These are phyloP conservation scores for Coniochaeta prunicola DNA, from an alignment of 2,329 filamentous ascomycete species.

Conservation along the genomic window DNA sequence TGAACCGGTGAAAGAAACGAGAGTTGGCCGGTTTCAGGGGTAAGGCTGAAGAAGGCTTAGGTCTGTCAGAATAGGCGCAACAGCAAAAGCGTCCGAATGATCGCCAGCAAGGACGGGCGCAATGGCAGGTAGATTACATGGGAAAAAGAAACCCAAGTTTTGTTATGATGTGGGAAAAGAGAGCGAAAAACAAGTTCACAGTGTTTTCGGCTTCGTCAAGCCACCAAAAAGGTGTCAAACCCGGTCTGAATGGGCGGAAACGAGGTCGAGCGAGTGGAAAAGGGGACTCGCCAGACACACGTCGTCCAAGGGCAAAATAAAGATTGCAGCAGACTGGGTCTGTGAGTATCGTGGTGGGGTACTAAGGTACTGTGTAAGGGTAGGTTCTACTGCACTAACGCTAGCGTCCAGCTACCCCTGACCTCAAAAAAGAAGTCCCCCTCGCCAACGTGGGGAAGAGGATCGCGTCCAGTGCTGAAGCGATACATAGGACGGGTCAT, in stretches of 20 bases:
- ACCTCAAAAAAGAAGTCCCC: neutral
- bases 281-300: neutral
- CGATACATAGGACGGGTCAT: neutral
- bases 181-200: neutral
- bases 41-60: neutral
- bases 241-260: neutral
- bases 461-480: neutral
- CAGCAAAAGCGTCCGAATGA: neutral
- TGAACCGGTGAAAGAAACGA: neutral
- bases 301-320: neutral
- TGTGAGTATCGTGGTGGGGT: neutral
- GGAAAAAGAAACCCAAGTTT: neutral
- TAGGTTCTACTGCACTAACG: neutral
- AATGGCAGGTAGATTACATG: neutral
- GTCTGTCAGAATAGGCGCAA: neutral
- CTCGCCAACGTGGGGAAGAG: neutral
- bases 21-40: constrained; percentile 2
- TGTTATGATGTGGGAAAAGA: neutral
- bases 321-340: neutral
- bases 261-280: neutral
- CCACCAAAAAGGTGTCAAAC: neutral
- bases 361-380: no score
- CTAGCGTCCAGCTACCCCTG: constrained; percentile 1
- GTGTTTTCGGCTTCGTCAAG: neutral
- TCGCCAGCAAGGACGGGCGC: neutral